These are phyloP conservation scores for Magnolia sinica DNA, from an alignment of 164 flowering plant species.

Conservation along the genomic window DNA sequence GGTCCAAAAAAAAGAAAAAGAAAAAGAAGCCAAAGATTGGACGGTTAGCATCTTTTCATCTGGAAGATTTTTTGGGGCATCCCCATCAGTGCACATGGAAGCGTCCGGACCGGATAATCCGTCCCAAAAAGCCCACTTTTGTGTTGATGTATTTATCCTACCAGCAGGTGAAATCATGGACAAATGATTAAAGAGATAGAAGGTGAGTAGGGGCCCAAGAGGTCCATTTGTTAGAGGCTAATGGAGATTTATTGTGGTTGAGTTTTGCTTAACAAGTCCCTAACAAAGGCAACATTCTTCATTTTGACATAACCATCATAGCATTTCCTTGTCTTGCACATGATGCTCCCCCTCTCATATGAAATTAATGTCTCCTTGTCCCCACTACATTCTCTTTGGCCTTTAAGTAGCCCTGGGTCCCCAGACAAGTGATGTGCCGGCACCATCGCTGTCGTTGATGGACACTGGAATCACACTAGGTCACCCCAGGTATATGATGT, in stretches of 20 bases:
- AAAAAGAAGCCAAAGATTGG: too few relatives aligned
- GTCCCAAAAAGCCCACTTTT: too few relatives aligned
- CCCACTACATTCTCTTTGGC: constrained; percentile 6
- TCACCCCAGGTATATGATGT: background rate
- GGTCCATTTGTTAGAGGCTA: background rate
- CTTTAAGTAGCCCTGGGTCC: background rate
- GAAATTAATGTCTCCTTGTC: constrained; percentile 9
- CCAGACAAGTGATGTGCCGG: too few relatives aligned
- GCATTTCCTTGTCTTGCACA: constrained; percentile 13
- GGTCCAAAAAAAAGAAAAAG: too few relatives aligned
- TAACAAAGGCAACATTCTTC: background rate
- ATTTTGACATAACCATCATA: background rate
- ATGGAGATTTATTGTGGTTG: background rate
- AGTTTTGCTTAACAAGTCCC: background rate
- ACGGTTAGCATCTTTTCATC: too few relatives aligned
- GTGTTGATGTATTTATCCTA: too few relatives aligned
- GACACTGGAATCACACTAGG: background rate
- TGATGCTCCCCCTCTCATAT: background rate
- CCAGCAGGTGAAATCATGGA: constrained; percentile 4
- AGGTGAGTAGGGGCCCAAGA: constrained; percentile 2
- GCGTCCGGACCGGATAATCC: too few relatives aligned
- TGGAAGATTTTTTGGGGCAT: too few relatives aligned
- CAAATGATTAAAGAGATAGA: constrained; percentile 3
- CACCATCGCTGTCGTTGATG: background rate
- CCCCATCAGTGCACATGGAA: too few relatives aligned